These are phyloP conservation scores for Olyra latifolia DNA, from an alignment of 176 grass and related monocot species.

Conservation along the genomic window DNA sequence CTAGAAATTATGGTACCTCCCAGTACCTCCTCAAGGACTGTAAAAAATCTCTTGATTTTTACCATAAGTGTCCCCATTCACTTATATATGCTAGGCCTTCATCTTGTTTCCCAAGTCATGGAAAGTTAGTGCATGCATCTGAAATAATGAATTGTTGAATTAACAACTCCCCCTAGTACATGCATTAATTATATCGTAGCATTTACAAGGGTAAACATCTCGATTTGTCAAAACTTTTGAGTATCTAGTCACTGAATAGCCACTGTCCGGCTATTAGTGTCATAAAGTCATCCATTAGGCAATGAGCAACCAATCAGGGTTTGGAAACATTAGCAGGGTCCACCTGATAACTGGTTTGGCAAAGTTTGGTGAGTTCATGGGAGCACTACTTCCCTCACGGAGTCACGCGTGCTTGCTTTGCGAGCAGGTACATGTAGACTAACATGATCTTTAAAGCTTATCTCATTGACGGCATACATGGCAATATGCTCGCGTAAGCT, in stretches of 20 bases:
- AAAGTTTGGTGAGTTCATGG: conserved; percentile 22
- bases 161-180: background rate
- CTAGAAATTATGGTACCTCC: too few relatives aligned
- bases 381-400: background rate
- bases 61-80: conserved; percentile 12
- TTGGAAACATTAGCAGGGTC: conserved; percentile 9
- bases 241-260: background rate
- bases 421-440: background rate
- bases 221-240: background rate
- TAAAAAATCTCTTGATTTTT: too few relatives aligned
- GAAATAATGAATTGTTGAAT: conserved; percentile 1
- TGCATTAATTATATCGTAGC: background rate
- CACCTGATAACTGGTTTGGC: conserved; percentile 1
- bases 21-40: too few relatives aligned
- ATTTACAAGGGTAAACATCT: background rate
- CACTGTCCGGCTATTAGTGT: background rate
- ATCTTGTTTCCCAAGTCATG: background rate
- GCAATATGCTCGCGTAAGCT: conserved; percentile 46
- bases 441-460: conserved; percentile 11
- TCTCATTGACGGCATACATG: conserved; percentile 47
- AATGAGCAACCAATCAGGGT: background rate
- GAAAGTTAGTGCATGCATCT: conserved; percentile 1
- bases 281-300: conserved; percentile 1
- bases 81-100: conserved; percentile 3
- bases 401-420: background rate